Base-by-base conservation (phyloP, 2,329 filamentous ascomycete genomes). In the Eutypa lata region DNA sequence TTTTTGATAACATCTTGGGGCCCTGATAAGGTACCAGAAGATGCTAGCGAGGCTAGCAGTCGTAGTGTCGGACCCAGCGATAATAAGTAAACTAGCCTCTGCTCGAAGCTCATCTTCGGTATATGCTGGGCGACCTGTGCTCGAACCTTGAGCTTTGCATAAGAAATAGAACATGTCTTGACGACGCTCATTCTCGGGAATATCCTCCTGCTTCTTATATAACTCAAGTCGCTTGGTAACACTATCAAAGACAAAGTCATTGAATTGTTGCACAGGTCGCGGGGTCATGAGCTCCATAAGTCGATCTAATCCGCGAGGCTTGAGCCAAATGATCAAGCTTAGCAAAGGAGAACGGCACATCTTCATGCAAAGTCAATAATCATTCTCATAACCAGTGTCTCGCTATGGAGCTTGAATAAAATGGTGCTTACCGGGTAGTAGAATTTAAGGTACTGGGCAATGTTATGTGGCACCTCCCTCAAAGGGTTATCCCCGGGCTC, bases 81-180 rank as follows among this genome's bases (percentile, higher is more conserved):
- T 57, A 24, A 65, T 61, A 2, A 64, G 51, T 2, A 64, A 22
- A 24, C 35, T 59, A 7, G 52, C 26, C 35, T 66, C 61, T 0
- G 58, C 54, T 1, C 49, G 52, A 0, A 66, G 51, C 1, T 61
- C 56, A 1, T 3, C 10, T 13, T 62, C 56, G 18, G 40, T 35
- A 16, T 64, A 65, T 1, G 51, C 59, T 0, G 28, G 52, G 2
- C 11, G 38, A 14, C 52, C 53, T 0, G 60, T 61, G 13, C 52
- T 51, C 3, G 60, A 54, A 16, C 62, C 53, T 5, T 46, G 52
- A 19, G 61, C 62, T 31, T 60, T 46, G 24, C 24, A 47, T 0
- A 64, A 19, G 46, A 61, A 63, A 44, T 64, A 55, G 44, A 65
- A 63, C 14, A 64, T 52, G 45, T 64, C 59, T 19, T 58, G 53